Evolutionary conservation across 129 eudicot species (phyloP).

Genomic region (Oenanthe sinensis): DNA sequence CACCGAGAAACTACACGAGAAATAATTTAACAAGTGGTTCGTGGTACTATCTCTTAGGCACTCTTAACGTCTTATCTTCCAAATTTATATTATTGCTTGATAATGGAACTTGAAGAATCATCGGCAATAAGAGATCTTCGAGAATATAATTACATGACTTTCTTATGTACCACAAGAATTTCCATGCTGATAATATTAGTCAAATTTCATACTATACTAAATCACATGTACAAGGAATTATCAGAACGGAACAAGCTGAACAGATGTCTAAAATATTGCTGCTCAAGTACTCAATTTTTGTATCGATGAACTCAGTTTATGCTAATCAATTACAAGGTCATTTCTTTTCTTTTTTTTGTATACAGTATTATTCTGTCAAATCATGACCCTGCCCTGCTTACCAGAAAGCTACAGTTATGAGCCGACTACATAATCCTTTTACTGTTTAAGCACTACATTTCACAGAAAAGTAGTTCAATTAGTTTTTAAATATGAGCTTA

Average conservation of each 20-base stretch:
- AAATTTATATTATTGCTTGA: background rate
- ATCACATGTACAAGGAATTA: background rate
- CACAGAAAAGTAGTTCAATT: background rate
- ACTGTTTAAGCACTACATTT: background rate
- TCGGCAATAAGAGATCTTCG: background rate
- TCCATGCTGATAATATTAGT: background rate
- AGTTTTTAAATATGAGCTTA: slow-evolving; percentile 25
- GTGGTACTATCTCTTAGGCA: background rate
- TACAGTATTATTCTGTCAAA: background rate
- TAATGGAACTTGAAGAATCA: background rate
- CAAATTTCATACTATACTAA: background rate
- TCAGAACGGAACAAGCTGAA: background rate
- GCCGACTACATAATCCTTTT: background rate
- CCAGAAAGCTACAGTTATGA: background rate
- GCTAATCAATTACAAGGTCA: background rate
- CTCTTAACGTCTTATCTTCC: background rate
- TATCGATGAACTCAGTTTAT: background rate
- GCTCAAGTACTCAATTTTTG: background rate
- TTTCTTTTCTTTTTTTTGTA: background rate
- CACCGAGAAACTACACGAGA: background rate
- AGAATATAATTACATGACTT: background rate
- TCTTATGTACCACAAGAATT: background rate
- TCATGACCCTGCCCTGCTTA: background rate
- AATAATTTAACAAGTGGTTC: background rate
- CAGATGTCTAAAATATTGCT: background rate